Evolutionary conservation across 2,329 filamentous ascomycete species (phyloP).

Genomic region (Sporothrix variecibatus): DNA sequence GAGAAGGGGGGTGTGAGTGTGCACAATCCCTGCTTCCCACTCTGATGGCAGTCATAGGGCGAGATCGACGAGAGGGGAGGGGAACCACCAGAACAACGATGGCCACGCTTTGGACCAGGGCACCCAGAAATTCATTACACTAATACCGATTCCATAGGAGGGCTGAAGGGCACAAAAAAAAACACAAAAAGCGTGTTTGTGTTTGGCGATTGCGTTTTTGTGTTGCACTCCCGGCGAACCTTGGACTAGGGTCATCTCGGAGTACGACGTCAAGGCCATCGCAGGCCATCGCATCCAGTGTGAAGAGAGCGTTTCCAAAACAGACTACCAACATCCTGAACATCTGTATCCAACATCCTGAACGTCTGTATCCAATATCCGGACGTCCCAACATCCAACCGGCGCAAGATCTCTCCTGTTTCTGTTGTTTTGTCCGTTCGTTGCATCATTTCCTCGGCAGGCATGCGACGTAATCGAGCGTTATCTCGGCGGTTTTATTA

Average conservation of each 20-base stretch:
- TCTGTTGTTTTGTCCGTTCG: background rate
- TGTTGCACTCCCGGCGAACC: background rate
- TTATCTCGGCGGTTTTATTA: background rate
- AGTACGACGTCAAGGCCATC: background rate
- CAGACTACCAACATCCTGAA: too few relatives aligned
- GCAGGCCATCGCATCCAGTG: background rate
- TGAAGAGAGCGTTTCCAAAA: background rate
- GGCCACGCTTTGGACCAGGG: background rate
- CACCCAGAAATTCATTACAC: background rate
- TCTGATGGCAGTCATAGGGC: conserved; percentile 12
- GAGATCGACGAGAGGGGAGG: background rate
- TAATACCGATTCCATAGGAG: background rate
- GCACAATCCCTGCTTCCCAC: background rate
- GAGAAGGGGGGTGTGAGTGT: background rate
- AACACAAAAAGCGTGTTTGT: background rate
- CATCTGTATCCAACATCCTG: too few relatives aligned
- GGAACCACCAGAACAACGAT: background rate
- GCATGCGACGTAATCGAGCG: background rate
- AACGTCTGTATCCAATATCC: background rate
- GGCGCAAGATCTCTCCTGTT: background rate
- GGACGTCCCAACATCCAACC: background rate
- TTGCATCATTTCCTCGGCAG: background rate
- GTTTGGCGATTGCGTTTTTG: background rate
- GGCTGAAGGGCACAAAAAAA: too few relatives aligned
- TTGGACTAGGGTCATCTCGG: background rate